These are phyloP conservation scores for Zygosaccharomyces pseudorouxii DNA, from an alignment of 805 yeast genomes.

Conservation along the genomic window DNA sequence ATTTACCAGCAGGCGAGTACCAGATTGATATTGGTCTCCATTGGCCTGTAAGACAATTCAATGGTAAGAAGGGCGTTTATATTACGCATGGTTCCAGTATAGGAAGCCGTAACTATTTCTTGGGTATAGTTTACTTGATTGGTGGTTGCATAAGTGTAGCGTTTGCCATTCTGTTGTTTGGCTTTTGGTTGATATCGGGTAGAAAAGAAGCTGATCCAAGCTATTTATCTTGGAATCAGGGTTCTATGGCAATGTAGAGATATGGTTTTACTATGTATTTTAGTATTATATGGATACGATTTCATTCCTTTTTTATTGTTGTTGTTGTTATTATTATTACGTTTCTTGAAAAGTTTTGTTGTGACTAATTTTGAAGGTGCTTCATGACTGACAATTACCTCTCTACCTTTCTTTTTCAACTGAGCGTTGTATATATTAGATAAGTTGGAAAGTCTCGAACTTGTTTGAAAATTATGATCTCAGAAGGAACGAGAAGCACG, in stretches of 20 bases:
- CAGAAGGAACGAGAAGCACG: not conserved
- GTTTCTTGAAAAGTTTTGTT: not conserved
- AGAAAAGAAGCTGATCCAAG: constrained; percentile 69
- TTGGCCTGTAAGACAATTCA: constrained; percentile 68
- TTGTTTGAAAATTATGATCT: not conserved
- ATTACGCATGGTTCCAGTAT: constrained; percentile 65
- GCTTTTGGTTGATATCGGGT: constrained; percentile 57
- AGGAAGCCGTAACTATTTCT: constrained; percentile 71
- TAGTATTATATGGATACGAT: constrained; percentile 1
- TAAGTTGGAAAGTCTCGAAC: not conserved
- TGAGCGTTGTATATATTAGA: constrained; percentile 1
- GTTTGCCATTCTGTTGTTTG: constrained; percentile 48
- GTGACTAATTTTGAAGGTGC: not conserved
- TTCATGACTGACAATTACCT: not conserved
- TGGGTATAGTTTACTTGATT: constrained; percentile 70
- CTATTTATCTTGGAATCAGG: constrained; percentile 63
- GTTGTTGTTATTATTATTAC: not conserved
- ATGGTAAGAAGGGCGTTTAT: constrained; percentile 64
- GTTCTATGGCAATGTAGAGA: constrained; percentile 2
- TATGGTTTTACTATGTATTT: constrained; percentile 2
- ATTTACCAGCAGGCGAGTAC: constrained; percentile 53
- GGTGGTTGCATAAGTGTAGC: constrained; percentile 67
- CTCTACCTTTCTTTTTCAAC: not conserved
- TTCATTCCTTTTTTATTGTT: not conserved
- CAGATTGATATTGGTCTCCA: constrained; percentile 65